phyloP scores from a whole-genome alignment of 208 protist species.

The Acanthamoeba triangularis region DNA sequence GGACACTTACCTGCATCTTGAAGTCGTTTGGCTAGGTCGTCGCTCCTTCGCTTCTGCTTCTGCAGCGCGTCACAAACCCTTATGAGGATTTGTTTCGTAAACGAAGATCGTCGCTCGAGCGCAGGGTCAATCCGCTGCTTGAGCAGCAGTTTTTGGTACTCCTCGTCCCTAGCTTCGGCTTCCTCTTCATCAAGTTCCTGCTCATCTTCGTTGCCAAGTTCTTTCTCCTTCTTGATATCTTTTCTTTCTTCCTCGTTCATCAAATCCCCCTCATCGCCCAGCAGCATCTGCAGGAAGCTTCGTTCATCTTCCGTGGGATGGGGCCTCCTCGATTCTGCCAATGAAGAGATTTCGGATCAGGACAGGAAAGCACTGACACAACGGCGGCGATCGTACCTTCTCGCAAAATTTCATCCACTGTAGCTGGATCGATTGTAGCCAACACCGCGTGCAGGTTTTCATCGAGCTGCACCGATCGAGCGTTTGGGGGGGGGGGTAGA shows the following conservation, averaged over 20 bases:
- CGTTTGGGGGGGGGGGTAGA: too few relatives aligned
- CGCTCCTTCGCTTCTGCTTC: not conserved
- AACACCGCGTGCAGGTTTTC: constrained; percentile 25
- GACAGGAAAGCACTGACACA: not conserved
- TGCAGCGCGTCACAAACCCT: constrained; percentile 35
- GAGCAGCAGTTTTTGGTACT: constrained; percentile 5
- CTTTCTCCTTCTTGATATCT: constrained; percentile 34
- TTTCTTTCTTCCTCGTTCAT: constrained; percentile 19
- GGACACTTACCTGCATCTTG: not conserved
- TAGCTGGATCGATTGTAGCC: constrained; percentile 2
- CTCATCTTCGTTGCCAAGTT: constrained; percentile 7
- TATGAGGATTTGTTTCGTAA: constrained; percentile 48
- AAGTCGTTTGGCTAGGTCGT: not conserved
- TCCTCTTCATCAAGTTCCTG: constrained; percentile 43
- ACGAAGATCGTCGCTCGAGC: constrained; percentile 42
- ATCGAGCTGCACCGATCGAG: constrained; percentile 43
- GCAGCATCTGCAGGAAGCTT: constrained; percentile 42
- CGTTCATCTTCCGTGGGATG: not conserved
- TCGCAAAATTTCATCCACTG: constrained; percentile 35
- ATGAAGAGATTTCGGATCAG: not conserved
- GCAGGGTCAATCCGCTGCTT: constrained; percentile 13
- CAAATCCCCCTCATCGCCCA: not conserved
- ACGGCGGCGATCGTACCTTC: not conserved
- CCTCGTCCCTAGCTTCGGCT: not conserved
- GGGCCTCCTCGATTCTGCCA: not conserved